Evolutionary conservation across 257 asterid genomes (phyloP).

Genomic region (Solanum chmielewskii): DNA sequence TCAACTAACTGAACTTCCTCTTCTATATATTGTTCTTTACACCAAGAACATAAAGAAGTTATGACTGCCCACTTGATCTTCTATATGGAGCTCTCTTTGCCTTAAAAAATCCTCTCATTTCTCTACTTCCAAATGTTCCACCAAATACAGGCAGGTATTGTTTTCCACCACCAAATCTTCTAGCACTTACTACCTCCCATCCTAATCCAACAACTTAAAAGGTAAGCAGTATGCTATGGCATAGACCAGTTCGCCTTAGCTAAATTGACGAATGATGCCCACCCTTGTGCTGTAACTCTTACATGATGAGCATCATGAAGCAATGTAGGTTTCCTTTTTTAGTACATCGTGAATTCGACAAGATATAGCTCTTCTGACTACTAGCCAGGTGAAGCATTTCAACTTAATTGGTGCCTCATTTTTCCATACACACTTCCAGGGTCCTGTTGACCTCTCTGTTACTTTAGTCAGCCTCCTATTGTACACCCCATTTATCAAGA

Average conservation of each 20-base stretch:
- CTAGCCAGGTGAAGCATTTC: not conserved
- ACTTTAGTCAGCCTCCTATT: not conserved
- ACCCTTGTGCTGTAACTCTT: not conserved
- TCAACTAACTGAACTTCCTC: not conserved
- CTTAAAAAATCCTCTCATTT: not conserved
- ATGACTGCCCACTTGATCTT: not conserved
- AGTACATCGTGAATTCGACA: not conserved
- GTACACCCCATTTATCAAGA: not conserved
- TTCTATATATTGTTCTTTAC: not conserved
- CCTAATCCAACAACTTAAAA: not conserved
- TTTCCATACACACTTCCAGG: not conserved
- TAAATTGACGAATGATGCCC: not conserved
- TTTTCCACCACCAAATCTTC: not conserved
- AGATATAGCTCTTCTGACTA: not conserved
- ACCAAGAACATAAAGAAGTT: not conserved
- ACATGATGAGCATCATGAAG: not conserved
- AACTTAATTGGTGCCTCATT: not conserved
- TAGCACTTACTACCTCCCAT: not conserved
- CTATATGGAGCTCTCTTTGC: not conserved
- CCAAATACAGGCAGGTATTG: not conserved
- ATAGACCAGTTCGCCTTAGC: not conserved
- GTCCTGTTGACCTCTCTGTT: not conserved
- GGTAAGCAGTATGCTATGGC: not conserved
- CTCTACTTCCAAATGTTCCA: not conserved
- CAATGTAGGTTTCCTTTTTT: not conserved